Base-by-base conservation (phyloP, 345 rosid genomes). In the Adansonia digitata region DNA sequence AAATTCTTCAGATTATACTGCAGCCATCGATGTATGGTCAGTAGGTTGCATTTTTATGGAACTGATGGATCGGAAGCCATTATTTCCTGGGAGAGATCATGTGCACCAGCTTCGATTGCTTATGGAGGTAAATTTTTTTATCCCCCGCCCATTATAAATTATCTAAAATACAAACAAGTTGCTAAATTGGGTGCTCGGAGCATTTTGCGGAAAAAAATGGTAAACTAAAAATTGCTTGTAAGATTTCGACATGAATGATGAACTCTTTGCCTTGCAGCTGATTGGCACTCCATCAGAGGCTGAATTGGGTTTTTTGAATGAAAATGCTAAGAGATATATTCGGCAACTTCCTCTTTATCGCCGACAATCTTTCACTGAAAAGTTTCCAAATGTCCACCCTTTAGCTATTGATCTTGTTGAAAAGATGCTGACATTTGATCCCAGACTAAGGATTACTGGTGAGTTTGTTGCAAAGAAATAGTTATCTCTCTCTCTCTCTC, bases 11-110 rank as follows among this genome's bases (percentile, higher is more conserved):
- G 90, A 88, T 74, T 94, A 92, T 69, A 92, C 95, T 14, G 82
- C 92, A 53, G 95, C 98, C 15, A 96, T 96, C 69, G 99, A 96
- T 87, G 92, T 96, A 24, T 96, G 99, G 99, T 93, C 98, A 55
- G 99, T 93, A 42, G 98, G 98, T 46, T 94, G 98, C 76, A 83
- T 94, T 70, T 94, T 92, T 78, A 85, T 92, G 94, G 98, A 94
- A 79, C 57, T 90, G 82, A 78, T 91, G 85, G 91, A 85, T 78
- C 85, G 97, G 52, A 78, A 85, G 78, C 95, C 98, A n/a, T 72
- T 94, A 67, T 94, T 94, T 83, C 97, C 97, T 20, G 98, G 98
- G 51, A 82, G 91, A 63, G 93, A 94, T 79, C 93, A 86, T 40
- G 97, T 82, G 73, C 95, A 92, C 64, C 98, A 92, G 86, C 86